Base-by-base conservation (phyloP, 345 rosid species). In the Gossypium stocksii region DNA sequence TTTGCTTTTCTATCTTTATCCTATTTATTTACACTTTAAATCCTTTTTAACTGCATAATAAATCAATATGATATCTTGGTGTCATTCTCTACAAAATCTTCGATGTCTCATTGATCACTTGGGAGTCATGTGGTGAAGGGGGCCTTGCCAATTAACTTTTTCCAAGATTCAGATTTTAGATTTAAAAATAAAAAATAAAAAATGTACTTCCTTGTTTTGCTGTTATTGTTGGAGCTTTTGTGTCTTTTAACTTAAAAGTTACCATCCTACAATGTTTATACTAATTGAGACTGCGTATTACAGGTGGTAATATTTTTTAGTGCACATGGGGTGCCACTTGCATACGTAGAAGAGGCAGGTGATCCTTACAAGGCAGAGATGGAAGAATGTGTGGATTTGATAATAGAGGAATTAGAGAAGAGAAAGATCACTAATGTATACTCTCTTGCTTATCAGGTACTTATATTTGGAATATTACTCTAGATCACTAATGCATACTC, bases 341-440 rank as follows among this genome's bases (percentile, higher is more conserved):
- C 99, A 68, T 94, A 94, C 74, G 99, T 94, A 68, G 97, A 94
- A 86, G 96, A 91, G 86, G 98, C 99, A 43, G 99, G 99, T 71
- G 99, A 94, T 81, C 99, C 99, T 12, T 94, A 94, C 89, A 92
- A 92, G 87, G 98, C 99, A 60, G 99, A 94, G 84, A 94, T 94
- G 99, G 99, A 94, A 79, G 98, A 94, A 80, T 94, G 99, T 64
- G 91, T 95, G 72, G 98, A 95, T 81, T 83, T 95, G 77, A 95
- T 95, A 73, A 92, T 95, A 84, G 97, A 95, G 78, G 99, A 95
- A 80, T 78, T 95, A 85, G 99, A 92, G 81, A 91, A 86, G 80
- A 86, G 98, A 84, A 89, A 83, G 49, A 84, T 91, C 19, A 85
- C 80, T 41, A 95, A 91, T 77, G 53, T 88, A 15, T 95, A 80